These are phyloP conservation scores for Aspergillus sp. DNA, from an alignment of 2,329 filamentous ascomycete genomes.

Conservation along the genomic window DNA sequence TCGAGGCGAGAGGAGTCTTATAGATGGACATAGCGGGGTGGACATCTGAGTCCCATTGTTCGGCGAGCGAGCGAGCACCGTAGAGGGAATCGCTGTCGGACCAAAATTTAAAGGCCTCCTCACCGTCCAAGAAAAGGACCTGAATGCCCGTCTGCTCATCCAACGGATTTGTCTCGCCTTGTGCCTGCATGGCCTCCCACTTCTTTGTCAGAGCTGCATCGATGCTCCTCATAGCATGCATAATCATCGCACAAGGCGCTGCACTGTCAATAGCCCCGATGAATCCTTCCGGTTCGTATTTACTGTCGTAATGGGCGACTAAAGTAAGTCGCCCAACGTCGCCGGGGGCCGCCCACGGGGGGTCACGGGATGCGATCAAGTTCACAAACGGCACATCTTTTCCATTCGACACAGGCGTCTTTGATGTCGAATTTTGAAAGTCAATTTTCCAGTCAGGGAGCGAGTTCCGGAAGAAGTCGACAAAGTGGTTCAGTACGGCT, in stretches of 20 bases:
- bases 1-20: slow-evolving; percentile 72
- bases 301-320: slow-evolving; percentile 92
- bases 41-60: slow-evolving; percentile 71
- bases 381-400: slow-evolving; percentile 80
- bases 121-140: slow-evolving; percentile 86
- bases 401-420: slow-evolving; percentile 73
- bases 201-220: slow-evolving; percentile 78
- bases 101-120: slow-evolving; percentile 88
- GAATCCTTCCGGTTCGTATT: slow-evolving; percentile 77
- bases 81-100: slow-evolving; percentile 81
- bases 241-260: slow-evolving; percentile 87
- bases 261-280: slow-evolving; percentile 93
- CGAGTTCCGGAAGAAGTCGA: slow-evolving; percentile 72
- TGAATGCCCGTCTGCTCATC: slow-evolving; percentile 83
- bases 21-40: slow-evolving; percentile 75
- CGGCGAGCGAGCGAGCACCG: slow-evolving; percentile 78
- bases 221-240: slow-evolving; percentile 80
- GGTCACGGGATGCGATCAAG: slow-evolving; percentile 82
- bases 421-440: slow-evolving; percentile 87
- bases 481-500: slow-evolving; percentile 76
- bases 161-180: slow-evolving; percentile 56
- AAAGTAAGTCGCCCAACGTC: slow-evolving; percentile 80
- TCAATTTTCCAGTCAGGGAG: slow-evolving; percentile 78
- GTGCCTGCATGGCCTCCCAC: slow-evolving; percentile 71
- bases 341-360: slow-evolving; percentile 73